Conservation (phyloP, 257 asterid genomes). For the Agastache rugosa region DNA sequence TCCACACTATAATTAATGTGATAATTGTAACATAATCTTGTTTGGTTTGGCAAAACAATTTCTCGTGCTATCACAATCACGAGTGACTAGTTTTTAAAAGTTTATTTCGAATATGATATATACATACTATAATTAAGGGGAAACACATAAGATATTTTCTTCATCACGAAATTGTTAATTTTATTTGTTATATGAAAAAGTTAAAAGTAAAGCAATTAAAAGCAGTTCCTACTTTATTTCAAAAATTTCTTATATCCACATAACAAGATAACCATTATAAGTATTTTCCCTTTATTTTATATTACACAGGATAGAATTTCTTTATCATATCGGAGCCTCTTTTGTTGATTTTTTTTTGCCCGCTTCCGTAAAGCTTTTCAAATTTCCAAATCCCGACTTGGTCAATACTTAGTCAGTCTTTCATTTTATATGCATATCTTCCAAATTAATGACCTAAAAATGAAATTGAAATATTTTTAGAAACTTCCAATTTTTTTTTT, state of each 20-base stretch:
- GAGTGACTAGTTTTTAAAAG: background rate
- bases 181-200: background rate
- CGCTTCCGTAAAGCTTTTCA: background rate
- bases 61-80: background rate
- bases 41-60: background rate
- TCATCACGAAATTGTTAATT: background rate
- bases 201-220: background rate
- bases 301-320: background rate
- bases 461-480: background rate
- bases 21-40: constrained; percentile 1
- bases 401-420: background rate
- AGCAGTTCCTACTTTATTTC: background rate
- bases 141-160: background rate
- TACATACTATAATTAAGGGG: background rate
- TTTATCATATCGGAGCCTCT: background rate
- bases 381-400: background rate
- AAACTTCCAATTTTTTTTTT: no score
- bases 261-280: background rate
- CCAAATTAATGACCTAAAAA: background rate
- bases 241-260: no score
- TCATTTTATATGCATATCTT: no score
- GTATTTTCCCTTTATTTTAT: background rate
- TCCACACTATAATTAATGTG: background rate
- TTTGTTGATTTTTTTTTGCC: background rate
- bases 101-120: background rate